Percentiles rank a stretch among this genome's conserved stretches.
These are phyloP conservation scores for Penicillium sp. DNA, from an alignment of 2,329 filamentous ascomycete genomes.

Conservation along the genomic window DNA sequence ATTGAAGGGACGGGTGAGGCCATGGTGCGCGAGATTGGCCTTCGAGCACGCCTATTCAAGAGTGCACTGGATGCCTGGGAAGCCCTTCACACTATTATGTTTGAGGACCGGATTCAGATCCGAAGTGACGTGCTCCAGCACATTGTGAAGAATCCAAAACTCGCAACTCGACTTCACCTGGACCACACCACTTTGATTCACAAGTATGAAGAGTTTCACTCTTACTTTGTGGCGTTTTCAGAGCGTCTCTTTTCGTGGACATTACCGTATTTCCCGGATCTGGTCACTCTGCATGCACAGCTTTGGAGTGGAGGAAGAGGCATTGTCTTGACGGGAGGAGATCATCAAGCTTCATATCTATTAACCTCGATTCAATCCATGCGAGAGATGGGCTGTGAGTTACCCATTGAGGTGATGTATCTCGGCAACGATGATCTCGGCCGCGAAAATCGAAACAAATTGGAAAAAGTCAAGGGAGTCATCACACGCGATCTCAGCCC, in stretches of 20 bases:
- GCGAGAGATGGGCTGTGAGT: constrained; percentile 12
- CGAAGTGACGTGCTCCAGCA: background rate
- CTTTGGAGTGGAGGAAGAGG: constrained; percentile 16
- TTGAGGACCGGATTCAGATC: background rate
- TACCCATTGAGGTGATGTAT: constrained; percentile 18
- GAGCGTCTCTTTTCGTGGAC: constrained; percentile 1
- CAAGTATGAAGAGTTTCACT: background rate
- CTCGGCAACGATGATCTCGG: constrained; percentile 41
- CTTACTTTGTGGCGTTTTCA: background rate
- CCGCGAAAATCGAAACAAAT: constrained; percentile 37
- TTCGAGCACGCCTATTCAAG: background rate
- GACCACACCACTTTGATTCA: background rate
- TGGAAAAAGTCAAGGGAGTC: constrained; percentile 41
- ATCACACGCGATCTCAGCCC: constrained; percentile 41
- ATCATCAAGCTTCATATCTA: constrained; percentile 40
- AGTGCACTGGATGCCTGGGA: background rate
- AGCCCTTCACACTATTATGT: background rate
- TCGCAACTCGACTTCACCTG: background rate
- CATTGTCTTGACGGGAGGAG: constrained; percentile 40
- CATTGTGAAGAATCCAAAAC: background rate
- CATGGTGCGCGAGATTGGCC: background rate
- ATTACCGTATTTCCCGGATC: constrained; percentile 3
- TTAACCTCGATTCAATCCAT: constrained; percentile 37
- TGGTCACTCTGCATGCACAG: background rate
- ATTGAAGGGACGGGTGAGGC: background rate